Base-by-base conservation (phyloP, 2,329 filamentous ascomycete species). In the Intubia oerlemansii region DNA sequence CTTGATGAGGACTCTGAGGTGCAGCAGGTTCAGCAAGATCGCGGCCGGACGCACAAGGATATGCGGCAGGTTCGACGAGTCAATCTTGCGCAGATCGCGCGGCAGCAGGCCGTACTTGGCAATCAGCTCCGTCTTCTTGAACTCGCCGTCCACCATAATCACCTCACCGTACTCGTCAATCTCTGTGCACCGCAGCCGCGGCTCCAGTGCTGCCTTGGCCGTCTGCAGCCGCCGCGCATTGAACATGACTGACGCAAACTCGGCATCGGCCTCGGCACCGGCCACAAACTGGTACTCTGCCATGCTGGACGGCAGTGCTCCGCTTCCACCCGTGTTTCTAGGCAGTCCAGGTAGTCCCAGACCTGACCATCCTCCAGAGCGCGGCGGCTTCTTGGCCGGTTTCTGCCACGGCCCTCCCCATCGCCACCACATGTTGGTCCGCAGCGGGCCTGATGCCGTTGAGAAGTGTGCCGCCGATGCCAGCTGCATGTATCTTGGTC, bases 51-150 rank as follows among this genome's bases (percentile, higher is more conserved):
- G 81, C 38, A 98, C 73, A 38, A 95, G 72, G 32, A 98, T 95
- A 44, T 93, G 84, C 7, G 88, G 88, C 14, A 98, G 66, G 35
- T 90, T 79, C 33, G 81, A 92, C 10, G 84, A 93, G 49, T 98
- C 88, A 44, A 98, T 93, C 53, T 98, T 98, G 42, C 88, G 78
- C 32, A 98, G 59, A 56, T 98, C 88, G 36, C 88, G 84, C 32
- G 88, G 85, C 27, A 93, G 64, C 16, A 95, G 64, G 24, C 84
- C 84, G 47, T 92, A 93, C 78, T 88, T 93, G 30, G 84, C 82
- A 49, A 93, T 95, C 26, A 98, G 59, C 54, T 98, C 88, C 43
- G 72, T 88, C 61, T 98, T 98, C 54, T 88, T 90, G 52, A 93
- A 95, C 50, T 95, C 88, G 34, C 82, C 81, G 45, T 90, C 90